Evolutionary conservation across 169 alveolate genomes (phyloP).

Genomic region (Cryptosporidium andersoni): DNA sequence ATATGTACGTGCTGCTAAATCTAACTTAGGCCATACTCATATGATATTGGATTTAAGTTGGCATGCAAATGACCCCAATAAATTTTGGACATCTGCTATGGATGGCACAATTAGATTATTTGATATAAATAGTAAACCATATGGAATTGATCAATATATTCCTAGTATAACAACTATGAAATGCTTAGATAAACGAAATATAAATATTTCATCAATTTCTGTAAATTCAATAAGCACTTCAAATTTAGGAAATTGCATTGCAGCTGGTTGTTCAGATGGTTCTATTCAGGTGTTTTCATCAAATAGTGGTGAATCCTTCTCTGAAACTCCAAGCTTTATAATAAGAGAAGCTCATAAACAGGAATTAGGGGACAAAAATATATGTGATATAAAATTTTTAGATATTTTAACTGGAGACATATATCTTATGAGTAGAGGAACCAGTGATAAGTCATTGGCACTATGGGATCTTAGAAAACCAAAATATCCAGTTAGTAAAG

Average conservation of each 20-base stretch:
- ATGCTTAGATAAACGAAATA: constrained; percentile 32
- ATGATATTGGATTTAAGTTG: constrained; percentile 56
- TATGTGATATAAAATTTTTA: constrained; percentile 35
- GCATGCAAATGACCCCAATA: constrained; percentile 20
- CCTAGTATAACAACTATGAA: constrained; percentile 39
- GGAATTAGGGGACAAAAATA: constrained; percentile 6
- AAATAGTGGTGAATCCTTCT: constrained; percentile 14
- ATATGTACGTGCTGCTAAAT: constrained; percentile 50
- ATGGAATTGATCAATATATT: constrained; percentile 49
- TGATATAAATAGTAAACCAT: constrained; percentile 62
- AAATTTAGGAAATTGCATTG: constrained; percentile 23
- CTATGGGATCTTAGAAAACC: constrained; percentile 61
- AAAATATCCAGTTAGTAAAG: constrained; percentile 7
- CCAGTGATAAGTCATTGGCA: constrained; percentile 17
- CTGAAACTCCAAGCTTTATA: constrained; percentile 53
- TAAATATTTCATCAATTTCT: constrained; percentile 39
- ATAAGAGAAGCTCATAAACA: constrained; percentile 39
- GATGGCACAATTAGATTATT: constrained; percentile 51
- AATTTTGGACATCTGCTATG: constrained; percentile 42
- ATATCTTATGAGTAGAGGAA: constrained; percentile 42
- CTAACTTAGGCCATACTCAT: constrained; percentile 67
- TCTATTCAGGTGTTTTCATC: constrained; percentile 48
- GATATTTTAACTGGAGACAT: neutral
- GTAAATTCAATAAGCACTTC: constrained; percentile 37
- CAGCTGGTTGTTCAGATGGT: constrained; percentile 53